phyloP scores from a whole-genome alignment of 495 filamentous ascomycete species.

The Xylaria telfairii region DNA sequence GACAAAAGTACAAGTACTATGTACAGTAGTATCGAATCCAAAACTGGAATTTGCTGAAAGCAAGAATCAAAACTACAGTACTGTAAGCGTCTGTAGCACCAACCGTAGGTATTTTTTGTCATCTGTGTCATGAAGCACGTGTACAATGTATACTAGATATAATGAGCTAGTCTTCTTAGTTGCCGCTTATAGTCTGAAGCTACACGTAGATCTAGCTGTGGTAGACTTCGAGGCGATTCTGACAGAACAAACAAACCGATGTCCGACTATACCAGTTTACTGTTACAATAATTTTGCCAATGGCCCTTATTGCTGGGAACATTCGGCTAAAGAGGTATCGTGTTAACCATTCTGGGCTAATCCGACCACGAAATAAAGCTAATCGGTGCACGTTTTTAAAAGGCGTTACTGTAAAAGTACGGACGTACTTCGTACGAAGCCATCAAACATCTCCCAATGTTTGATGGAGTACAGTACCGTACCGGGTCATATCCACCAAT shows the following conservation, averaged over 20 bases:
- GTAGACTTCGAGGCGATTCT: not conserved
- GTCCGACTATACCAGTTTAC: not conserved
- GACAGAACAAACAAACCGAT: not conserved
- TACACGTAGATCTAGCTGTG: not conserved
- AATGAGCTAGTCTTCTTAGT: not conserved
- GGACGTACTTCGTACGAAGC: too few species aligned
- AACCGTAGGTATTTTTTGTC: not conserved
- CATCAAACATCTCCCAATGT: not conserved
- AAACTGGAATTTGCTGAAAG: conserved; percentile 9
- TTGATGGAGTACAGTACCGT: not conserved
- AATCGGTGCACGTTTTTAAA: not conserved
- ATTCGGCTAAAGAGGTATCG: not conserved
- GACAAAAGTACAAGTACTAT: too few species aligned
- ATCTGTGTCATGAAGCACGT: not conserved
- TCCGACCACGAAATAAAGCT: not conserved
- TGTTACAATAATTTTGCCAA: not conserved
- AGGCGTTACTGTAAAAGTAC: not conserved
- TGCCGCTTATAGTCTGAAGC: not conserved
- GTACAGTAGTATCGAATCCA: not conserved
- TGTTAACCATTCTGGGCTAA: not conserved
- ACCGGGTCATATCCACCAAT: not conserved
- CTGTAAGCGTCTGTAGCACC: not conserved
- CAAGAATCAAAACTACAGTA: not conserved
- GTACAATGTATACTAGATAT: not conserved
- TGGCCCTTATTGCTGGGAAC: not conserved